Percentiles rank a stretch among this genome's conserved stretches.
Conservation (phyloP, 345 rosid genomes). For the Xanthoceras sorbifolium region DNA sequence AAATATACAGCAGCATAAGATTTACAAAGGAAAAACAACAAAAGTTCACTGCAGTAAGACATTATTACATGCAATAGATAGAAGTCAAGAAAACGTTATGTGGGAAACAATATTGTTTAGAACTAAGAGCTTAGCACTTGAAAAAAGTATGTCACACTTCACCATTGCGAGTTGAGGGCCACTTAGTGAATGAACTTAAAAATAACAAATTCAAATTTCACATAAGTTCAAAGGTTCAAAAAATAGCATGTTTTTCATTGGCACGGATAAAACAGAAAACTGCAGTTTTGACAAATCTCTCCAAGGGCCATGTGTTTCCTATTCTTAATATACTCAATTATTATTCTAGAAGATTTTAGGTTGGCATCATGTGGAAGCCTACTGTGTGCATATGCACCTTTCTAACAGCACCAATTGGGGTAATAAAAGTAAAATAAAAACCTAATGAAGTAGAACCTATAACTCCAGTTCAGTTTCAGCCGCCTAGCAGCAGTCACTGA, state of each 20-base stretch:
- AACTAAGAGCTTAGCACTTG: background rate
- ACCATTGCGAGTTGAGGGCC: background rate
- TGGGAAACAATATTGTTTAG: background rate
- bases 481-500: background rate
- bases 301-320: background rate
- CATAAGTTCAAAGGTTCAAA: background rate
- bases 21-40: slow-evolving; percentile 7
- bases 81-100: background rate
- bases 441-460: background rate
- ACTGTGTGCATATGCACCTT: background rate
- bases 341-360: background rate
- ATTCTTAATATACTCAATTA: background rate
- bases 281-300: background rate
- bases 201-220: background rate
- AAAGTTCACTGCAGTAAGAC: background rate
- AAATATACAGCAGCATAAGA: background rate
- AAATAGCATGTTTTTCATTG: background rate
- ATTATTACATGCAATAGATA: background rate
- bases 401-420: background rate
- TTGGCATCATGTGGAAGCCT: background rate
- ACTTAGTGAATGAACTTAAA: background rate
- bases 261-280: background rate
- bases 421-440: background rate
- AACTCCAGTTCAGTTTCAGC: background rate
- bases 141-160: background rate